Conservation (phyloP, 23 red algal genomes). For the Gracilaria vermiculophylla region DNA sequence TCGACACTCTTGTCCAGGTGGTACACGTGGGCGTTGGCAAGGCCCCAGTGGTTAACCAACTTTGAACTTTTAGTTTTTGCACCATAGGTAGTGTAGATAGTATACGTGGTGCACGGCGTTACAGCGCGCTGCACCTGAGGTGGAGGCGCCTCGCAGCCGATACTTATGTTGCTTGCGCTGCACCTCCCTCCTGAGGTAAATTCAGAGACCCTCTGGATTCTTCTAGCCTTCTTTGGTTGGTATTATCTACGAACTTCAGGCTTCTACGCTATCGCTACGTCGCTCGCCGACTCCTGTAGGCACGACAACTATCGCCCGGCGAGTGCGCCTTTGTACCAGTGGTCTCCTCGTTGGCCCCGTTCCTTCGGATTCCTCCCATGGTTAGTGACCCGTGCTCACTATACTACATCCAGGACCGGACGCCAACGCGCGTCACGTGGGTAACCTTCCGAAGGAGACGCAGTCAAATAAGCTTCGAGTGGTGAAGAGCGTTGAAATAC, state of each 20-base stretch:
- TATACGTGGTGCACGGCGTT: not conserved
- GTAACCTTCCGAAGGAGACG: no score
- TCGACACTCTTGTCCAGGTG: not conserved
- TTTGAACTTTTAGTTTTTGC: not conserved
- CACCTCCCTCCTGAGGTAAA: not conserved
- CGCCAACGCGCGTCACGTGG: no score
- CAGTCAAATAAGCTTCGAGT: no score
- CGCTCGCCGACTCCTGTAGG: slow-evolving; percentile 9
- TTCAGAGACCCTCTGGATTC: not conserved
- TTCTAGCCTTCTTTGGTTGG: not conserved
- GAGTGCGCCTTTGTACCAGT: not conserved
- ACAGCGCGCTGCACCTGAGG: not conserved
- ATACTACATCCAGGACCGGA: no score
- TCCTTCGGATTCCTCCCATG: not conserved
- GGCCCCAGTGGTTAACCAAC: not conserved
- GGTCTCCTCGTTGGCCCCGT: not conserved
- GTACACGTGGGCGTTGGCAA: not conserved
- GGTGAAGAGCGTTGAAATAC: no score
- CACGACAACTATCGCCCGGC: not conserved
- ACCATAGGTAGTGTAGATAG: not conserved
- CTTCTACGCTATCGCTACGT: not conserved
- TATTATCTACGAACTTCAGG: not conserved
- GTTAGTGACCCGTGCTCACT: slow-evolving; percentile 4
- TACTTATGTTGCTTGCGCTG: not conserved
- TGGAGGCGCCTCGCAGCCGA: not conserved